Evolutionary conservation across 2,329 filamentous ascomycete genomes (phyloP).

Genomic region (Scleromitrula shiraiana): DNA sequence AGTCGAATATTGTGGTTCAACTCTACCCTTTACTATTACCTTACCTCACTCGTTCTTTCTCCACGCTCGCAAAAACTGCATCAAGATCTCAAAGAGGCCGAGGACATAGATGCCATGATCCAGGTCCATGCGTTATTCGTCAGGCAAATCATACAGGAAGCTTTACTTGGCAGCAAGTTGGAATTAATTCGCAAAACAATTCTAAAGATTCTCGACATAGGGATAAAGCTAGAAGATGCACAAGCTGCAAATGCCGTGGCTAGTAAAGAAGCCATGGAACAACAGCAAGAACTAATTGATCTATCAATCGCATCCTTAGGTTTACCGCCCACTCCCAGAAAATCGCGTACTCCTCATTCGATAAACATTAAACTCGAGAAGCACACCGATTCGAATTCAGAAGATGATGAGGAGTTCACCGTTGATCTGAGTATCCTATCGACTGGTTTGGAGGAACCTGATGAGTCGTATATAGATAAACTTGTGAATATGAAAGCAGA

Average conservation of each 20-base stretch:
- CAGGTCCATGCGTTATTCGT: constrained; percentile 57
- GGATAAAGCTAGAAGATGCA: constrained; percentile 59
- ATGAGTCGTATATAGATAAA: constrained; percentile 40
- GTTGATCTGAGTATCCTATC: constrained; percentile 32
- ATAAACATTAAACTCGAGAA: constrained; percentile 29
- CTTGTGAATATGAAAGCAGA: constrained; percentile 51
- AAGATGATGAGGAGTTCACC: constrained; percentile 30
- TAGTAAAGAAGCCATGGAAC: constrained; percentile 15
- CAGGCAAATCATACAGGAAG: constrained; percentile 54
- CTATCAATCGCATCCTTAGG: constrained; percentile 27
- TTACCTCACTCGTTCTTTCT: constrained; percentile 64
- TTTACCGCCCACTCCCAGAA: constrained; percentile 25
- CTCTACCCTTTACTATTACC: constrained; percentile 65
- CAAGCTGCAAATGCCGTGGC: constrained; percentile 34
- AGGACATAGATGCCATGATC: constrained; percentile 78
- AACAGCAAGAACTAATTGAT: constrained; percentile 26
- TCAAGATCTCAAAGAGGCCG: constrained; percentile 47
- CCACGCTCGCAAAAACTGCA: constrained; percentile 51
- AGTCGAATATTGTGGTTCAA: constrained; percentile 71
- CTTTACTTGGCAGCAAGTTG: constrained; percentile 61
- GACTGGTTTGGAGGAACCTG: constrained; percentile 23
- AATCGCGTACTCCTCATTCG: constrained; percentile 17
- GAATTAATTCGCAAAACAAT: constrained; percentile 64
- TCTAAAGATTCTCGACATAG: constrained; percentile 68
- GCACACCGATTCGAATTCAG: background rate